phyloP scores from a whole-genome alignment of 176 grass and related monocot genomes.

The Raddia guianensis region DNA sequence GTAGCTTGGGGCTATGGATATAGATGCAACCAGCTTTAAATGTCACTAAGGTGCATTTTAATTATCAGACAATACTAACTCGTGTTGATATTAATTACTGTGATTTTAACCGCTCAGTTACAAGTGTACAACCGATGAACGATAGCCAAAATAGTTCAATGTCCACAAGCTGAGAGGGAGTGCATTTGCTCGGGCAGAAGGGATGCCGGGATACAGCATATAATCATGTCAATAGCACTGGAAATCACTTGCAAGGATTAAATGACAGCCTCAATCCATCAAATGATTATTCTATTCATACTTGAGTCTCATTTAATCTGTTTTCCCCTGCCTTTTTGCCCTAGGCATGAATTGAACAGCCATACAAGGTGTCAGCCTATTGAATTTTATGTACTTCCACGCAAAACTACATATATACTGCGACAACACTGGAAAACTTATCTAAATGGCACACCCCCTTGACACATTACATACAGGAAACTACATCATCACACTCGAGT shows the following conservation, averaged over 20 bases:
- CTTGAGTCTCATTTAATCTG: slow-evolving; percentile 18
- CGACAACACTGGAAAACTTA: not conserved
- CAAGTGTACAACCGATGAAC: not conserved
- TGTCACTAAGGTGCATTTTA: no score
- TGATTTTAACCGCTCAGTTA: not conserved
- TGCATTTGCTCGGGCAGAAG: not conserved
- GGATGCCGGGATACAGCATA: not conserved
- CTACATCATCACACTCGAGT: slow-evolving; percentile 8
- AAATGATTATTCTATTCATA: not conserved
- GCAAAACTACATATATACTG: slow-evolving; percentile 36
- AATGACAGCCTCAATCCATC: slow-evolving; percentile 9
- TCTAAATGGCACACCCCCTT: slow-evolving; percentile 23
- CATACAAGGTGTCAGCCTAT: slow-evolving; percentile 29
- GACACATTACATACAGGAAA: slow-evolving; percentile 38
- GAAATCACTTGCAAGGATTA: not conserved
- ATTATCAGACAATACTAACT: no score
- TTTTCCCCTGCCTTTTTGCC: not conserved
- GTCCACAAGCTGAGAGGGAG: not conserved
- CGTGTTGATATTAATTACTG: no score
- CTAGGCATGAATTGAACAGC: slow-evolving; percentile 12
- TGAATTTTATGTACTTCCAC: not conserved
- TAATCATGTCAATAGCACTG: not conserved
- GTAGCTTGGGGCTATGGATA: not conserved
- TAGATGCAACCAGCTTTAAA: no score
- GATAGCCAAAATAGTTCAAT: not conserved